Base-by-base conservation (phyloP, 441 rosid genomes). In the Melastoma candidum region DNA sequence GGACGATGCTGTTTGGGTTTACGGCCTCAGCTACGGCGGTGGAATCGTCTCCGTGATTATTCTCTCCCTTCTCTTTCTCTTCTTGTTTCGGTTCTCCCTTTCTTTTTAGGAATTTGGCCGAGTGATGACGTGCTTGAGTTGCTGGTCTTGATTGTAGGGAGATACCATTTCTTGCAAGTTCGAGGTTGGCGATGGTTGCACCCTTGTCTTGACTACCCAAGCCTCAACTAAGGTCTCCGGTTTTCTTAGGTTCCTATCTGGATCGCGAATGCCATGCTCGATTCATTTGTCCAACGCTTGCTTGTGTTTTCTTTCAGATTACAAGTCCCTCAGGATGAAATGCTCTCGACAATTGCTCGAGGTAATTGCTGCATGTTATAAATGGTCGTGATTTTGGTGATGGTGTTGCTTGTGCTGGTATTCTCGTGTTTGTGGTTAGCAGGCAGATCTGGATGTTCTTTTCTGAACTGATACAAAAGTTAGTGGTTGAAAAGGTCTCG, bases 1-100 rank as follows among this genome's bases (percentile, higher is more conserved):
- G 61, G 77, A 54, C 48, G 97, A 93, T 73, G 85, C 84, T 58
- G 89, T 77, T 54, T 93, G 95, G 97, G 74, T 89, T 74, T 93
- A 93, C 67, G 72, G 73, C 60, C 81, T 93, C 72, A 78, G 88
- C 54, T 93, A 84, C 63, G 99, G 96, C 11, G 95, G 97, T 60
- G 96, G 99, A 63, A 77, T 89, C 65, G 96, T 93, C 63, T 89
- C 93, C 65, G 97, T 93, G 79, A 39, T 63, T 46, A 56, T 24
- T 51, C 45, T 52, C 36, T 49, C 60, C 52, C 26, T 27, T 10
- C 1, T 59, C 49, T 49, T 43, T 57, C 17, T 22, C 36, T 51
- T n/a, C 11, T 24, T 17, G 39, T 44, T 5, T 24, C 24, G 12
- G 12, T 11, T 39, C 32, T 55, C 12, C 26, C 1, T 24, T 12